phyloP scores from a whole-genome alignment of 345 rosid species.

The Cochlearia excelsa region DNA sequence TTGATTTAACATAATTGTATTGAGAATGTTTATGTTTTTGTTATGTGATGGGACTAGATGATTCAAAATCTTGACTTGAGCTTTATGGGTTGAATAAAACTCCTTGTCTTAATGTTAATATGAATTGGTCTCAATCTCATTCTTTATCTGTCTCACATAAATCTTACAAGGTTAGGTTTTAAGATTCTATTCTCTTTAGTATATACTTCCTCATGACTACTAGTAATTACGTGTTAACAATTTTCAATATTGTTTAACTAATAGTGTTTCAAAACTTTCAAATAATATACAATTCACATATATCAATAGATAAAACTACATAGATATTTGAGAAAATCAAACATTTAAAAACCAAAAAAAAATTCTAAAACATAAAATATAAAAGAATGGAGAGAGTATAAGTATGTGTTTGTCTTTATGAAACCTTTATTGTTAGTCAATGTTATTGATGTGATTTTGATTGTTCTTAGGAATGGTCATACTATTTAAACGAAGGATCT shows the following conservation, averaged over 20 bases:
- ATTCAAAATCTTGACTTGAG: slow-evolving; percentile 42
- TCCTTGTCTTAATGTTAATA: slow-evolving; percentile 54
- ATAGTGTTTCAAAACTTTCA: no score
- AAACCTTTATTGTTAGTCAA: no score
- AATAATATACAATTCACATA: no score
- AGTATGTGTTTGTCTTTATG: background rate
- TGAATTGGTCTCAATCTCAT: slow-evolving; percentile 48
- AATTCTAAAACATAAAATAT: background rate
- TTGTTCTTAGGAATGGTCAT: slow-evolving; percentile 54
- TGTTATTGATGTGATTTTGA: slow-evolving; percentile 6
- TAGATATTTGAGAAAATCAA: no score
- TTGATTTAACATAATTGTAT: background rate
- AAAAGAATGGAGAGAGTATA: no score
- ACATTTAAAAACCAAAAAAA: no score
- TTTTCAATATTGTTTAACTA: no score
- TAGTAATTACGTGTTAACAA: no score
- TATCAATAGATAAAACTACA: no score
- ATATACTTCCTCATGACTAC: no score
- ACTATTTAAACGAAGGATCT: slow-evolving; percentile 59
- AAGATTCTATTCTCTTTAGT: background rate
- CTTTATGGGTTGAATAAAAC: slow-evolving; percentile 54
- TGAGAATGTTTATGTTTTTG: background rate
- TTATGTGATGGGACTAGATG: slow-evolving; percentile 59
- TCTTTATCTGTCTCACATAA: slow-evolving; percentile 40
- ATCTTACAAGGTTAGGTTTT: slow-evolving; percentile 58